Conservation (phyloP, 1,139 yeast species). For the Yamadazyma spencermartinsiae region DNA sequence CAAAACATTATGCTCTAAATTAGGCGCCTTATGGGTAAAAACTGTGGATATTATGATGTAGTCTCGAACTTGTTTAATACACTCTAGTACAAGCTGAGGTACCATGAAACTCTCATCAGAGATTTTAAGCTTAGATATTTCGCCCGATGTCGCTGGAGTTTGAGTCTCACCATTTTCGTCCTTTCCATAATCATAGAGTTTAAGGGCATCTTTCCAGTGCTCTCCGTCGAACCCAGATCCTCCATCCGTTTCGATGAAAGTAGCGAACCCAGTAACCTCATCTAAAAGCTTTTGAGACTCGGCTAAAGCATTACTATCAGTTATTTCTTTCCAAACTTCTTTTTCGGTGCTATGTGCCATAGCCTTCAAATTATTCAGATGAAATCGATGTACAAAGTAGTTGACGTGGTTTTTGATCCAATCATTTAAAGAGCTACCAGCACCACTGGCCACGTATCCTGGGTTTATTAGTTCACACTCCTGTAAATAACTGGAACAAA, state of each 20-base stretch:
- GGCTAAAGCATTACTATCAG: constrained; percentile 25
- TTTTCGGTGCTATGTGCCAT: constrained; percentile 55
- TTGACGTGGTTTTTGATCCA: constrained; percentile 67
- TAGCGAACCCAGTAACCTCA: constrained; percentile 53
- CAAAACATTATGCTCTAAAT: constrained; percentile 43
- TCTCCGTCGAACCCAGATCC: constrained; percentile 30
- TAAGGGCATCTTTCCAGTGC: constrained; percentile 48
- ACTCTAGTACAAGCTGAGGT: constrained; percentile 39
- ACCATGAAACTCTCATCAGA: constrained; percentile 41
- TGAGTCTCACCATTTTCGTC: constrained; percentile 4
- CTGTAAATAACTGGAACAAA: constrained; percentile 67
- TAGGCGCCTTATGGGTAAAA: constrained; percentile 41
- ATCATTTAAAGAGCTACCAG: constrained; percentile 56
- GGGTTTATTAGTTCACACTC: constrained; percentile 90
- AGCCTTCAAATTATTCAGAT: constrained; percentile 47
- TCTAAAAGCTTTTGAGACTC: constrained; percentile 54
- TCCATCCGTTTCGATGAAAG: constrained; percentile 37
- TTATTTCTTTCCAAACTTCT: constrained; percentile 79
- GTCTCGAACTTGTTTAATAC: constrained; percentile 43
- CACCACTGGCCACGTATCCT: constrained; percentile 55
- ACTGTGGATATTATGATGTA: constrained; percentile 51
- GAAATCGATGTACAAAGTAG: constrained; percentile 59
- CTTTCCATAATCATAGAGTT: constrained; percentile 22
- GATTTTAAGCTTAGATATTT: constrained; percentile 35
- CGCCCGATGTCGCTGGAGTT: constrained; percentile 1